Conservation (phyloP, 164 flowering plant species). For the Paratinospora sagittata region DNA sequence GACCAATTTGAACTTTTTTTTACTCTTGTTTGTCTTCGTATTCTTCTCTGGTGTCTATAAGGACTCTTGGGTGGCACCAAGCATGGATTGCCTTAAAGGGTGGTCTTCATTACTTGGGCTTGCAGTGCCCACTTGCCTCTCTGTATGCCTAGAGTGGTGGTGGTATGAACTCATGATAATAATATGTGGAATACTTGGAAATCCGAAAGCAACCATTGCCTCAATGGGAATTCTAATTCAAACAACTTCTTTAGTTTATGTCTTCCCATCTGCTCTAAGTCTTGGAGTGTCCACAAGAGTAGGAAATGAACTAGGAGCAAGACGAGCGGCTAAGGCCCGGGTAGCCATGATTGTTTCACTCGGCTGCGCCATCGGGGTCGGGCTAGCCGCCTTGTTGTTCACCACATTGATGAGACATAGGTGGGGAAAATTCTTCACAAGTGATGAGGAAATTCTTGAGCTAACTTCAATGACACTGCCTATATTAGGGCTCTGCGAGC, state of each 20-base stretch:
- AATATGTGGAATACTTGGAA: slow-evolving; percentile 22
- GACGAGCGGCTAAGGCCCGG: slow-evolving; percentile 23
- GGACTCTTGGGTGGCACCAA: slow-evolving; percentile 23
- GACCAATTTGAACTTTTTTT: slow-evolving; percentile 17
- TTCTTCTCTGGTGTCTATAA: slow-evolving; percentile 21
- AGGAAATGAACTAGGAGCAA: slow-evolving; percentile 22
- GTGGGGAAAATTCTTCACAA: slow-evolving; percentile 26
- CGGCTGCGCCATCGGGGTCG: slow-evolving; percentile 13
- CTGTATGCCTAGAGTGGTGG: slow-evolving; percentile 37
- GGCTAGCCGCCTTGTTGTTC: slow-evolving; percentile 22
- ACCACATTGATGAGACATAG: slow-evolving; percentile 17
- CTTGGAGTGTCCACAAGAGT: slow-evolving; percentile 23
- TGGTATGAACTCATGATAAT: slow-evolving; percentile 31
- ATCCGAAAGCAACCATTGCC: slow-evolving; percentile 23
- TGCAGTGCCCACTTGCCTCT: slow-evolving; percentile 29
- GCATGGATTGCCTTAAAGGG: slow-evolving; percentile 21
- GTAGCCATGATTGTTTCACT: slow-evolving; percentile 21
- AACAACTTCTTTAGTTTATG: slow-evolving; percentile 23
- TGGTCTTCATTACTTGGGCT: slow-evolving; percentile 20
- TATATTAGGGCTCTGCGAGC: slow-evolving; percentile 25
- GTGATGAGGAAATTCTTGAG: slow-evolving; percentile 18
- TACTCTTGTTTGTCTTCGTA: slow-evolving; percentile 8
- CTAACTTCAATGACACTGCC: slow-evolving; percentile 26
- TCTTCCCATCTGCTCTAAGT: slow-evolving; percentile 23
- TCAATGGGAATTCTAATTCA: slow-evolving; percentile 28